Conservation (phyloP, 257 asterid genomes). For the Fraxinus quadrangulata region DNA sequence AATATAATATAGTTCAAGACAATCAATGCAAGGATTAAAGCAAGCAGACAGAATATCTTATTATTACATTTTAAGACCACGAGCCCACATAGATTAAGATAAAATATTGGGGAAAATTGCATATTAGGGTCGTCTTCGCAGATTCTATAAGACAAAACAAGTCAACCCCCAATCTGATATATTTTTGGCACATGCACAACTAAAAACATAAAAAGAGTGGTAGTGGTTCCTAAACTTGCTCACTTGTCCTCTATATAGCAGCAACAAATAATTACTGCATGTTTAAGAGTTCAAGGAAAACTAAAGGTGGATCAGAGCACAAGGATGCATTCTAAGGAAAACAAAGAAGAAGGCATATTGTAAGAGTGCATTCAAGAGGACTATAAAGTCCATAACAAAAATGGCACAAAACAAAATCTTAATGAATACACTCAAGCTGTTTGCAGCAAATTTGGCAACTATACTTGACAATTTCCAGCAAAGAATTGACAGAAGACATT, state of each 20-base stretch:
- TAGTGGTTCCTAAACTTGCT: background rate
- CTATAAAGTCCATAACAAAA: background rate
- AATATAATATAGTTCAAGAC: background rate
- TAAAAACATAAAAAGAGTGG: background rate
- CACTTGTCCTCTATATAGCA: background rate
- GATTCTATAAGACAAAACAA: background rate
- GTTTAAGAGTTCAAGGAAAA: background rate
- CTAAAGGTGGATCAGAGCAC: background rate
- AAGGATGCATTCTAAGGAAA: background rate
- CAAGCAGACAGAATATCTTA: background rate
- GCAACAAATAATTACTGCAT: background rate
- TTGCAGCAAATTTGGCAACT: background rate
- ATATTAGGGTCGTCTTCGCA: background rate
- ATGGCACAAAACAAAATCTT: background rate
- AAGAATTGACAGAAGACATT: background rate
- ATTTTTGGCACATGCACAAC: background rate
- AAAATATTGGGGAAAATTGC: background rate
- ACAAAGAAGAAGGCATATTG: background rate
- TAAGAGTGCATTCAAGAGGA: background rate
- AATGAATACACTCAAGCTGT: background rate
- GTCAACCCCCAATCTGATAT: background rate
- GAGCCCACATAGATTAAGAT: background rate
- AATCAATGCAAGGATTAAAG: background rate
- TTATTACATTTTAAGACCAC: background rate
- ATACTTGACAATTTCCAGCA: background rate